Base-by-base conservation (phyloP, 192 early-diverging fungal species). In the Endogone sp. region DNA sequence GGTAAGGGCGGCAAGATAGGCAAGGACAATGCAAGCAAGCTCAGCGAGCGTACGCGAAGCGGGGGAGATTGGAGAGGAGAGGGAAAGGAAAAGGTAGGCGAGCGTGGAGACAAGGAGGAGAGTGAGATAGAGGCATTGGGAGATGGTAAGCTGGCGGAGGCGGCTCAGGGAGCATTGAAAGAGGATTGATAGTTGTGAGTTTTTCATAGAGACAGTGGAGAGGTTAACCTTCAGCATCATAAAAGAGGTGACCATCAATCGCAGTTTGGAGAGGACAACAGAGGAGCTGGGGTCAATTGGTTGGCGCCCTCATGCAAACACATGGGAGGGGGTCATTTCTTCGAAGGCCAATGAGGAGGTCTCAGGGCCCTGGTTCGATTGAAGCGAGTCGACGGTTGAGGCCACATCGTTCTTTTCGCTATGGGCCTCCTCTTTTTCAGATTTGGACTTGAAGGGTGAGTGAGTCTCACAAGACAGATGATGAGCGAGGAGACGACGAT, bases 371-470 rank as follows among this genome's bases (percentile, higher is more conserved):
- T 6, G 37, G 37, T 49, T 49, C 37, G 37, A 11, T 11, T 49
- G 37, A 16, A 11, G 6, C 37, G 37, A 49, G 9, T 6, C 37
- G 37, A 16, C 37, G 16, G 16, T 49, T 6, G 37, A 49, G 9
- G 16, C 16, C 16, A 6, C 16, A 11, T 49, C 37, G 37, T 49
- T 16, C n/a, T n/a, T n/a, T n/a, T n/a, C n/a, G n/a, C n/a, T n/a
- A n/a, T 49, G 6, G 9, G 37, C 37, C 16, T 49, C 9, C 37
- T 49, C 37, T 16, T 49, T 49, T 49, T 49, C 16, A 16, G 65
- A 56, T n/a, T 59, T 29, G 23, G 56, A 58, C 21, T 67, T 67
- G 65, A 67, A 67, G 22, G 65, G 65, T 16, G 65, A 67, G 8
- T 10, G 56, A 58, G 24, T 3, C 65, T 55, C 21, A 67, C 31